Evolutionary conservation across 78 protist species (phyloP).

Genomic region (Dictyostelium discoideum): DNA sequence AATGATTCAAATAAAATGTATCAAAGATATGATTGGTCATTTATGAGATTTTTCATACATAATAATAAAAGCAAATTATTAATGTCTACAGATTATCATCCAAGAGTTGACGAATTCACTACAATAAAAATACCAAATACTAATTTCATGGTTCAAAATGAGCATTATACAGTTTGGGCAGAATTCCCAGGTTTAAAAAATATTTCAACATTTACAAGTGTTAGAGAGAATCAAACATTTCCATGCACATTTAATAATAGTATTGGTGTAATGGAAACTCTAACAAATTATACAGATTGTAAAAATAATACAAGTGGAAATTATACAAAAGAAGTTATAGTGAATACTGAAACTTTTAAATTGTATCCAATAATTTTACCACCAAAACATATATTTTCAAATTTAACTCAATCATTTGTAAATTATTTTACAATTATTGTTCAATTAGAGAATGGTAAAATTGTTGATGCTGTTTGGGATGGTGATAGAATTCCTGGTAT

Average conservation of each 20-base stretch:
- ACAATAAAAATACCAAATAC: slow-evolving; percentile 10
- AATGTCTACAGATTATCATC: neutral
- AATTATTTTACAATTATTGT: neutral
- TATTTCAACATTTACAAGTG: neutral
- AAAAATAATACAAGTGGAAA: neutral
- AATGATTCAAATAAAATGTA: neutral
- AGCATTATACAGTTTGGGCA: neutral
- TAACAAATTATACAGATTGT: neutral
- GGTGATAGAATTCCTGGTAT: slow-evolving; percentile 30
- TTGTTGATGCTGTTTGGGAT: slow-evolving; percentile 42
- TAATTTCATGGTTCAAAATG: neutral
- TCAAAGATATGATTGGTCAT: slow-evolving; percentile 1
- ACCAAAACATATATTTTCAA: slow-evolving; percentile 26
- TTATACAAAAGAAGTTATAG: neutral
- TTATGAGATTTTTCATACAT: neutral
- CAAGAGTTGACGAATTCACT: slow-evolving; percentile 53
- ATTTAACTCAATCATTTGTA: neutral
- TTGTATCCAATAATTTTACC: neutral
- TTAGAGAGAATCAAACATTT: neutral
- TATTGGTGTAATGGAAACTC: neutral
- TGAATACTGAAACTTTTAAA: neutral
- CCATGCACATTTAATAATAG: neutral
- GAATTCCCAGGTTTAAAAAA: neutral
- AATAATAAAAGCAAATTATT: neutral
- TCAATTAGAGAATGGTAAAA: slow-evolving; percentile 11